phyloP scores from a whole-genome alignment of 371 early-diverging fungal genomes.

The Lichtheimia ornata region DNA sequence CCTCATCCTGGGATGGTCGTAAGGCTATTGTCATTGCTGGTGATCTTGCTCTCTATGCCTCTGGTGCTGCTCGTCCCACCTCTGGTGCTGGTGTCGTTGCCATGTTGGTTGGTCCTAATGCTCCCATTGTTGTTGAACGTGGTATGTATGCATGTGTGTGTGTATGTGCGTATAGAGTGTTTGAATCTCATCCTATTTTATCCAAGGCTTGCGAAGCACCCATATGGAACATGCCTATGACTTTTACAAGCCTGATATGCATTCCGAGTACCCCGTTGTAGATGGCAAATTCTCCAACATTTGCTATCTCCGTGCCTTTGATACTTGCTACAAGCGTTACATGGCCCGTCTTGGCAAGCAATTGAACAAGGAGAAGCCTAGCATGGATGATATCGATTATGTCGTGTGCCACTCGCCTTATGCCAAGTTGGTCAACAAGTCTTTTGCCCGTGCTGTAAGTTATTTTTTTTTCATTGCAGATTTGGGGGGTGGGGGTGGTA shows the following conservation, averaged over 20 bases:
- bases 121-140: slow-evolving; percentile 91
- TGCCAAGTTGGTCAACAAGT: slow-evolving; percentile 95
- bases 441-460: slow-evolving; percentile 78
- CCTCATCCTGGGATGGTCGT: slow-evolving; percentile 92
- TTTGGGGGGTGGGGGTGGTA: background rate
- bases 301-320: slow-evolving; percentile 92
- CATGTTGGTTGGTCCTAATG: slow-evolving; percentile 92
- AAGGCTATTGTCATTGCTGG: slow-evolving; percentile 92
- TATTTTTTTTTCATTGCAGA: background rate
- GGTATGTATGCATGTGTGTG: slow-evolving; percentile 28
- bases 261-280: slow-evolving; percentile 94
- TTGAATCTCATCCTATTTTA: background rate
- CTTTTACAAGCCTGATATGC: slow-evolving; percentile 97
- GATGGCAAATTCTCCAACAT: slow-evolving; percentile 93
- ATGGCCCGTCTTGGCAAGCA: slow-evolving; percentile 69
- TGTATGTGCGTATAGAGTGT: background rate
- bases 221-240: slow-evolving; percentile 98
- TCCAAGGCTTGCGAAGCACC: slow-evolving; percentile 76
- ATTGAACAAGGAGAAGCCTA: slow-evolving; percentile 53
- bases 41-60: slow-evolving; percentile 96
- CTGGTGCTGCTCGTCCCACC: slow-evolving; percentile 91
- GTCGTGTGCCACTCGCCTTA: slow-evolving; percentile 95
- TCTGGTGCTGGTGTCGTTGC: slow-evolving; percentile 96
- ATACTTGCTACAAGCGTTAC: slow-evolving; percentile 85
- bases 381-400: slow-evolving; percentile 77